Evolutionary conservation across 148 eudicot species (phyloP).

Genomic region (Beta vulgaris): DNA sequence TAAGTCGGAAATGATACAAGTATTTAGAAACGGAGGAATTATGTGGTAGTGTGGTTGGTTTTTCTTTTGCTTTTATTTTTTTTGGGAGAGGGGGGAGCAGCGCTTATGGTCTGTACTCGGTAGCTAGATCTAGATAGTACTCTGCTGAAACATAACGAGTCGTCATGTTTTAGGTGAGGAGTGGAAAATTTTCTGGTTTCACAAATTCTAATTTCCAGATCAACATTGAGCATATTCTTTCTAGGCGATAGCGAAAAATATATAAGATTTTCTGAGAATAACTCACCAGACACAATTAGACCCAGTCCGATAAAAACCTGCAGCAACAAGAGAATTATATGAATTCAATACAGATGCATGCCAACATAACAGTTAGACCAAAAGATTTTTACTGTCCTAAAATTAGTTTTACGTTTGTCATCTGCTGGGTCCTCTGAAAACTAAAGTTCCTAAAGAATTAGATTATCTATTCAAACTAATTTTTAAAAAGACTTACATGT

Average conservation of each 20-base stretch:
- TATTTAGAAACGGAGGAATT: too few species aligned
- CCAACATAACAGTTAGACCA: too few species aligned
- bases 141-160: background rate
- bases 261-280: too few species aligned
- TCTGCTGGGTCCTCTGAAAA: background rate
- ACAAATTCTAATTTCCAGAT: background rate
- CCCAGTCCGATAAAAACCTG: conserved; percentile 68
- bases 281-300: conserved; percentile 69
- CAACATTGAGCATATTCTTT: background rate
- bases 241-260: background rate
- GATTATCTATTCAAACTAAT: background rate
- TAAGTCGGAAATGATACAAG: too few species aligned
- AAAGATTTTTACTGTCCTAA: background rate
- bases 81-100: too few species aligned
- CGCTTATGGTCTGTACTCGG: too few species aligned
- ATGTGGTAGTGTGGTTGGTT: too few species aligned
- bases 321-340: conserved; percentile 29
- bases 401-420: background rate
- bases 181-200: background rate
- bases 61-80: too few species aligned
- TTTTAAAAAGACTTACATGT: background rate
- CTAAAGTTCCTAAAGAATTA: background rate
- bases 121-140: background rate
- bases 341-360: background rate
- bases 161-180: background rate